Evolutionary conservation across 2,329 filamentous ascomycete genomes (phyloP), one percentile per base, ranked within the genome.

Genomic region (Claviceps humidiphila): DNA sequence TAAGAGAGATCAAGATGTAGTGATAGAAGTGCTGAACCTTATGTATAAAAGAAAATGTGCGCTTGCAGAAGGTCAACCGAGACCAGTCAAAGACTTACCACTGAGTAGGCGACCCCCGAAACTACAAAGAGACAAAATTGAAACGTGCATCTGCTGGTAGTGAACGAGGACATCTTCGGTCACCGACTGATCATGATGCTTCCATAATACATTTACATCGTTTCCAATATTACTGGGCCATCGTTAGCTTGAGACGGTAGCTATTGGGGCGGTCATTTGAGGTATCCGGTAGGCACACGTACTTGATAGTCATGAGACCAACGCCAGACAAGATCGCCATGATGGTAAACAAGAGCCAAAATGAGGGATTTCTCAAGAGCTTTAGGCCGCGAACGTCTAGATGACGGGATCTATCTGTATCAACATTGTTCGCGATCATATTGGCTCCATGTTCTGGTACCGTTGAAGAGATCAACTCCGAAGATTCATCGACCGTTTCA

Each of bases 301-400:
- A 95, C 89, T 98, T 98, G 70, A 98, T 98, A 0, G 91, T 97
- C 93, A 98, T 98, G 58, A 98, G 72, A 11, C 93, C 93, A 60
- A 96, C 86, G 50, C 93, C 93, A 5, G 89, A 89, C 56, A 97
- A 74, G n/a, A 96, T 78, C 41, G 84, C 89, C 78, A 98, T 87
- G 58, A 95, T 82, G 53, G 78, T 68, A 67, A 94, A 97, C 30
- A 95, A 71, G 62, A 94, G 86, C 89, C 90, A 97, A 68, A 97
- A 98, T 58, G 94, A 85, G 47, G 82, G 61, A 55, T 78, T 81
- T 51, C 73, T 74, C 37, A 95, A 70, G 63, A 98, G 75, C 16
- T 78, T 76, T 63, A 89, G 73, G 57, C 93, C 93, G 64, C 91
- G 87, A 63, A 97, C 85, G 81, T 97, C 93, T 88, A 87, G 69